Percentiles rank a stretch among this genome's conserved stretches.
These are phyloP conservation scores for Metarhizium rileyi DNA, from an alignment of 2,329 filamentous ascomycete species.

Conservation along the genomic window DNA sequence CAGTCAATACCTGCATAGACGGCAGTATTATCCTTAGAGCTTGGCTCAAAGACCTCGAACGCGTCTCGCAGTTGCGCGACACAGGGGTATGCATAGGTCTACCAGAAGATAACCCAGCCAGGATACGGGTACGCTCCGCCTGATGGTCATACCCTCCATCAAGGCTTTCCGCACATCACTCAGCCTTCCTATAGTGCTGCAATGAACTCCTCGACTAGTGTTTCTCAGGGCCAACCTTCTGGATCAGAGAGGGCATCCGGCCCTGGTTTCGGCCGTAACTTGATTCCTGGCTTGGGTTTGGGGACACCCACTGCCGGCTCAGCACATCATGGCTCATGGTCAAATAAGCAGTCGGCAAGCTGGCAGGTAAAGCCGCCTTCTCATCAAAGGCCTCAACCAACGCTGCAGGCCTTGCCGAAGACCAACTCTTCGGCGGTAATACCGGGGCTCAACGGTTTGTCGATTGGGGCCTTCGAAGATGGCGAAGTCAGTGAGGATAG, in stretches of 20 bases:
- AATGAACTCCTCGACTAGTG: constrained; percentile 4
- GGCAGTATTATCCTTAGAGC: background rate
- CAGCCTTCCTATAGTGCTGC: constrained; percentile 9
- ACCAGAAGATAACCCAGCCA: constrained; percentile 19
- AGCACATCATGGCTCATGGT: constrained; percentile 11
- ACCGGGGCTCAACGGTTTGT: constrained; percentile 1
- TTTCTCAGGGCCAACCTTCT: background rate
- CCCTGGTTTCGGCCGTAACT: constrained; percentile 11
- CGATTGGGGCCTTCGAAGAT: constrained; percentile 44
- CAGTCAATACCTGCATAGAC: background rate
- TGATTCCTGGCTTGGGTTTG: constrained; percentile 26
- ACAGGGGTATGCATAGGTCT: background rate
- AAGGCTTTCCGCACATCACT: constrained; percentile 12
- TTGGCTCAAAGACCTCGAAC: background rate
- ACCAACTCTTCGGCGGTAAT: constrained; percentile 1
- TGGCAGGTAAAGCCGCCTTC: background rate
- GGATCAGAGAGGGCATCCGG: constrained; percentile 16
- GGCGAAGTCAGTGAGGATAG: constrained; percentile 63
- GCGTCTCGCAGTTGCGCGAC: background rate
- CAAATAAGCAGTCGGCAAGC: constrained; percentile 2
- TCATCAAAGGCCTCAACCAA: background rate
- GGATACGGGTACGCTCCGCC: constrained; percentile 17
- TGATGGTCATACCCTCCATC: constrained; percentile 14
- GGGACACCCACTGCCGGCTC: constrained; percentile 13
- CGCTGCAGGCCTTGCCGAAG: background rate